Evolutionary conservation across 371 early-diverging fungal genomes (phyloP).

Genomic region (Batrachochytrium dendrobatidis): DNA sequence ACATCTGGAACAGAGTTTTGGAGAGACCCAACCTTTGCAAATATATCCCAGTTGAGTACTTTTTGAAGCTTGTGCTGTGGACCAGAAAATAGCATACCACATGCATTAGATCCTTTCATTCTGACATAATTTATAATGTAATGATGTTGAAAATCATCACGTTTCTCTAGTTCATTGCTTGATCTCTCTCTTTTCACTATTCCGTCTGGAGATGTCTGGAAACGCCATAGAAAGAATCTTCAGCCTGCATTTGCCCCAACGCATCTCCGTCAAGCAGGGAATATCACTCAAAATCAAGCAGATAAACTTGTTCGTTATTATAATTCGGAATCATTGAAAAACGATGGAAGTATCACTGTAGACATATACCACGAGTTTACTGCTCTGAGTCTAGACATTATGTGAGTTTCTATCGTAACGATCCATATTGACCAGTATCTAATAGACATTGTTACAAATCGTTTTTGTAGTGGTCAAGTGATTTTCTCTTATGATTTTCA

Average conservation of each 20-base stretch:
- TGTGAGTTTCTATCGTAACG: background rate
- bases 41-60: too few relatives aligned
- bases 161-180: constrained; percentile 2
- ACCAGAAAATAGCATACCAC: too few relatives aligned
- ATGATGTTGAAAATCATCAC: too few relatives aligned
- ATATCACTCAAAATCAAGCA: background rate
- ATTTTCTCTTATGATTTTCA: background rate
- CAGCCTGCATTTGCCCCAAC: constrained; percentile 35
- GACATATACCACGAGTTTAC: constrained; percentile 3
- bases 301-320: too few relatives aligned
- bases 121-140: too few relatives aligned
- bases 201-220: constrained; percentile 27
- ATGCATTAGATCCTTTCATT: too few relatives aligned
- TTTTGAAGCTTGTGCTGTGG: too few relatives aligned
- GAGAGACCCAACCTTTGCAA: too few relatives aligned
- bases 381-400: constrained; percentile 8
- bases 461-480: background rate
- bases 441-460: background rate
- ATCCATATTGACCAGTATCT: background rate
- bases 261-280: constrained; percentile 7
- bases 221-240: constrained; percentile 34
- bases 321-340: too few relatives aligned
- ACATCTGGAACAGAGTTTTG: too few relatives aligned
- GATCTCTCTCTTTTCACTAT: constrained; percentile 26
- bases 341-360: background rate